phyloP scores from a whole-genome alignment of 2,329 filamentous ascomycete genomes.

The Beauveria caledonica region DNA sequence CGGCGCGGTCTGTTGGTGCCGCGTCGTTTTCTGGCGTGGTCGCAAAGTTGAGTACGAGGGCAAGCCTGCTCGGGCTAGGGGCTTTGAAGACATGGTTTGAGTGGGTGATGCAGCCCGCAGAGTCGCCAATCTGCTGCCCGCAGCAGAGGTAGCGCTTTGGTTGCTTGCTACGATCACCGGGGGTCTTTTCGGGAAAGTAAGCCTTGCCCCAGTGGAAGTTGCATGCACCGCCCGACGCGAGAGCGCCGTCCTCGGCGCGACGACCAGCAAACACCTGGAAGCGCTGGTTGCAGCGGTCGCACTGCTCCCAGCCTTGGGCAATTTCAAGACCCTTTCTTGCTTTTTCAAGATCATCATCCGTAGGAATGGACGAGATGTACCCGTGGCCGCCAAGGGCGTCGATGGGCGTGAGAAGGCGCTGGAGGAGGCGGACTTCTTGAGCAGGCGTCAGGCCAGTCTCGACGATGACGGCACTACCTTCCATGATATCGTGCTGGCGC shows the following conservation, averaged over 20 bases:
- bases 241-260: slow-evolving; percentile 63
- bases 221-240: slow-evolving; percentile 71
- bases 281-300: slow-evolving; percentile 75
- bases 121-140: slow-evolving; percentile 62
- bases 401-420: slow-evolving; percentile 56
- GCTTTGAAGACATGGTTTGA: slow-evolving; percentile 83
- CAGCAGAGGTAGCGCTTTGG: slow-evolving; percentile 72
- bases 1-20: slow-evolving; percentile 47
- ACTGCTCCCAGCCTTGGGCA: slow-evolving; percentile 73
- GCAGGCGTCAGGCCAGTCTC: slow-evolving; percentile 59
- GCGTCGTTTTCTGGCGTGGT: slow-evolving; percentile 61
- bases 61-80: slow-evolving; percentile 65
- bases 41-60: slow-evolving; percentile 69
- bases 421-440: slow-evolving; percentile 61
- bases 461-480: slow-evolving; percentile 42
- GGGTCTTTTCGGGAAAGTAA: slow-evolving; percentile 48
- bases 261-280: slow-evolving; percentile 92
- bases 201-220: slow-evolving; percentile 71
- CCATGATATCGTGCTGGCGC: slow-evolving; percentile 23
- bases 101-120: slow-evolving; percentile 62
- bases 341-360: slow-evolving; percentile 54
- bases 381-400: slow-evolving; percentile 57
- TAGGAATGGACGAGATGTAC: slow-evolving; percentile 65
- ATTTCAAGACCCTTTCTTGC: slow-evolving; percentile 57
- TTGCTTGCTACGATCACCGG: slow-evolving; percentile 45